A percentile compares a stretch with the other conserved stretches of the same genome.
phyloP scores from a whole-genome alignment of 176 grass and related monocot genomes.

The Echinochloa phyllopogon region DNA sequence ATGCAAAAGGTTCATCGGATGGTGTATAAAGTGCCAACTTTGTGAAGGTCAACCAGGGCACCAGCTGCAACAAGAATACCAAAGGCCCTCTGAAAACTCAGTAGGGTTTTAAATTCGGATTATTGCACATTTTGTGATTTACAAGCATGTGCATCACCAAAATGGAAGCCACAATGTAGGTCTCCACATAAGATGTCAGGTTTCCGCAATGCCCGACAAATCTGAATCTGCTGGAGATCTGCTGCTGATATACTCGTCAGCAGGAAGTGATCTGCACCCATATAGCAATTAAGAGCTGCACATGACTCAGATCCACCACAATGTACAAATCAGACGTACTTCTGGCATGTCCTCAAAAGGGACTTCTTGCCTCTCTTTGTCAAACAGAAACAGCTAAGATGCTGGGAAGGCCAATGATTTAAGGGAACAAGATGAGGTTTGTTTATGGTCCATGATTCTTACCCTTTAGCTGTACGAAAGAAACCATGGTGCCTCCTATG shows the following conservation, averaged over 20 bases:
- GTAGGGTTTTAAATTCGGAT: conserved; percentile 38
- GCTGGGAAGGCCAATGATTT: conserved; percentile 46
- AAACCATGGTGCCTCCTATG: conserved; percentile 9
- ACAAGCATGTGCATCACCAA: conserved; percentile 45
- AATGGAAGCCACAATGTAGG: conserved; percentile 42
- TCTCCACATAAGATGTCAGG: conserved; percentile 48
- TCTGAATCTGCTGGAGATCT: conserved; percentile 43
- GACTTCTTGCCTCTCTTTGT: conserved; percentile 43
- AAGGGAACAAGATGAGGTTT: conserved; percentile 43
- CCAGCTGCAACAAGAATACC: conserved; percentile 33
- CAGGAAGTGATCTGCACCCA: conserved; percentile 40
- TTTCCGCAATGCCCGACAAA: conserved; percentile 42
- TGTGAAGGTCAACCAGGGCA: conserved; percentile 43
- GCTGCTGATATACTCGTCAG: conserved; percentile 45
- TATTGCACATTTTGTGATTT: conserved; percentile 47
- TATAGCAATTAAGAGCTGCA: conserved; percentile 51
- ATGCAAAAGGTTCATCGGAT: conserved; percentile 9
- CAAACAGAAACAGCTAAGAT: conserved; percentile 63
- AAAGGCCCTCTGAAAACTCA: conserved; percentile 26
- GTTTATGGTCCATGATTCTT: conserved; percentile 34
- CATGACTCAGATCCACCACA: conserved; percentile 58
- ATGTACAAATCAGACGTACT: conserved; percentile 47
- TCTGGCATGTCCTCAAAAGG: conserved; percentile 46
- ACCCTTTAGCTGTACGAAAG: conserved; percentile 50
- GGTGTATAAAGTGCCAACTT: conserved; percentile 5